phyloP scores from a whole-genome alignment of 805 yeast species.

The Scheffersomyces coipomensis region DNA sequence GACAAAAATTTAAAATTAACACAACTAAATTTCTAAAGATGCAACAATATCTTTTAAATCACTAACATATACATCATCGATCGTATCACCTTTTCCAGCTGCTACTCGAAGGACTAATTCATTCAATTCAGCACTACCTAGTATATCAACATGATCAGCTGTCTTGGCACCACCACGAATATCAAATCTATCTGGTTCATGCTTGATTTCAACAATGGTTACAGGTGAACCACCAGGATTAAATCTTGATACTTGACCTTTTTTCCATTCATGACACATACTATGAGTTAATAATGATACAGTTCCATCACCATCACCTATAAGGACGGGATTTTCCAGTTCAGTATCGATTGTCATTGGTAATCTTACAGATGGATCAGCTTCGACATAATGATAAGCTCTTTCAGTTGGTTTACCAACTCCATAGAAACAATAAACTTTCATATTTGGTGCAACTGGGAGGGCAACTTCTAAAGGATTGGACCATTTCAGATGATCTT shows the following conservation, averaged over 20 bases:
- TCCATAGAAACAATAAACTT: slow-evolving; percentile 87
- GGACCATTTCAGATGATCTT: slow-evolving; percentile 81
- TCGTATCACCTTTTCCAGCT: slow-evolving; percentile 70
- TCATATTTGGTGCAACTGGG: slow-evolving; percentile 92
- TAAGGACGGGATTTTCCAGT: slow-evolving; percentile 60
- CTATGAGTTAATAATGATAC: slow-evolving; percentile 82
- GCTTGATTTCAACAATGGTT: slow-evolving; percentile 84
- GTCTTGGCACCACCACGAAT: slow-evolving; percentile 97
- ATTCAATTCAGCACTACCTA: slow-evolving; percentile 90
- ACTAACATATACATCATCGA: slow-evolving; percentile 60
- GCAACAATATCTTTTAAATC: slow-evolving; percentile 61
- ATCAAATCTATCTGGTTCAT: slow-evolving; percentile 91
- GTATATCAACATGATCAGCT: slow-evolving; percentile 95
- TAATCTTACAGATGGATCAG: slow-evolving; percentile 50
- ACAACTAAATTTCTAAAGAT: slow-evolving; percentile 48
- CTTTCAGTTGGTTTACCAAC: slow-evolving; percentile 97
- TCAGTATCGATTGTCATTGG: slow-evolving; percentile 72
- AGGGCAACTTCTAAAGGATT: slow-evolving; percentile 91
- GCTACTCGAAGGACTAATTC: slow-evolving; percentile 83
- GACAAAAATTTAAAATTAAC: too few species aligned
- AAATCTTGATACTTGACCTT: slow-evolving; percentile 54
- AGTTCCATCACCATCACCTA: slow-evolving; percentile 97
- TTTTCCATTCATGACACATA: slow-evolving; percentile 90
- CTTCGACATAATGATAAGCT: slow-evolving; percentile 78
- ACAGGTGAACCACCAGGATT: slow-evolving; percentile 79